Conservation (phyloP, 495 filamentous ascomycete species). For the Aspergillus nanangensis region DNA sequence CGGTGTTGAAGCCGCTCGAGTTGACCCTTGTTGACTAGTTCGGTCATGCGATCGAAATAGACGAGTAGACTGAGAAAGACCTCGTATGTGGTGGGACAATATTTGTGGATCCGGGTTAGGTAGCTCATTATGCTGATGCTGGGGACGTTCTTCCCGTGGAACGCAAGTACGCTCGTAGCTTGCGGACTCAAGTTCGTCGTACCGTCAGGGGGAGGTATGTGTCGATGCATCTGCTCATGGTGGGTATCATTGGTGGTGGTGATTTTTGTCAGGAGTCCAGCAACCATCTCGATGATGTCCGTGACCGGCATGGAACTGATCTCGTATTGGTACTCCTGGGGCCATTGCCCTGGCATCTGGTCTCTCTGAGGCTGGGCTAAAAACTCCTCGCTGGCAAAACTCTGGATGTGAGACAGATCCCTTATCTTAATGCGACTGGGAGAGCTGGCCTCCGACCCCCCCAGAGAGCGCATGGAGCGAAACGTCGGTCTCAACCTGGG, state of each 20-base stretch:
- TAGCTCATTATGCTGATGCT: constrained; percentile 97
- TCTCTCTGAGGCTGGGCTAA: constrained; percentile 46
- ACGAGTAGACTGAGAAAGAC: constrained; percentile 93
- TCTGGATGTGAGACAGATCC: constrained; percentile 84
- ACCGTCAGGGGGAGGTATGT: constrained; percentile 63
- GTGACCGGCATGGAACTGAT: constrained; percentile 97
- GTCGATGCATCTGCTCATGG: constrained; percentile 73
- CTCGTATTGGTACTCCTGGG: constrained; percentile 65
- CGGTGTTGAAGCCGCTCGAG: constrained; percentile 40
- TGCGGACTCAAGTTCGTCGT: constrained; percentile 66
- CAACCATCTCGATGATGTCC: constrained; percentile 99
- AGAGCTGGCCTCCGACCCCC: constrained; percentile 54
- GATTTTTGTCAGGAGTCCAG: constrained; percentile 96
- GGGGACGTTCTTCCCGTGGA: constrained; percentile 97
- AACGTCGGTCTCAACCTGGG: constrained; percentile 50
- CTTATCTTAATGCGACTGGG: constrained; percentile 77
- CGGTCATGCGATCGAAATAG: constrained; percentile 99
- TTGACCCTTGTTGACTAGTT: constrained; percentile 79
- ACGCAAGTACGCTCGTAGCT: constrained; percentile 91
- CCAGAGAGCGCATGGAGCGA: constrained; percentile 45
- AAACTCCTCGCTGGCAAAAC: constrained; percentile 73
- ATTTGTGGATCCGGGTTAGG: constrained; percentile 94
- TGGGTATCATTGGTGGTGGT: constrained; percentile 95
- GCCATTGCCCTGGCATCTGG: constrained; percentile 43
- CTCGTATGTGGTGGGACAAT: constrained; percentile 97